Percentiles rank a stretch among this genome's conserved stretches.
These are phyloP conservation scores for Microsporum canis DNA, from an alignment of 2,329 filamentous ascomycete species.

Conservation along the genomic window DNA sequence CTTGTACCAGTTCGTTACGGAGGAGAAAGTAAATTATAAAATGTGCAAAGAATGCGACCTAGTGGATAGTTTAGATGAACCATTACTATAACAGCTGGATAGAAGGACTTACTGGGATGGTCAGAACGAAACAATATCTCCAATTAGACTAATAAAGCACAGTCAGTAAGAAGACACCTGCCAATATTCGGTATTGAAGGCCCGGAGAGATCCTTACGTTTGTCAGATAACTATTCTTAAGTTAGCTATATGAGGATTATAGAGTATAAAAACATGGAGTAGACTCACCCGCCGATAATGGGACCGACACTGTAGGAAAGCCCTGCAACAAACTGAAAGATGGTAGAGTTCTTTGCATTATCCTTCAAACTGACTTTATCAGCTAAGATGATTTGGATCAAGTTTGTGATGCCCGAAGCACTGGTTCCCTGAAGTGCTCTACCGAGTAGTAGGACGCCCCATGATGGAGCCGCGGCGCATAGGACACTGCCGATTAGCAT, in stretches of 20 bases:
- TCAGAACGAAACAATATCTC: conserved; percentile 58
- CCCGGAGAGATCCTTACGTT: conserved; percentile 16
- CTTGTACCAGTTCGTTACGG: conserved; percentile 47
- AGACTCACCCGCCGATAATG: conserved; percentile 43
- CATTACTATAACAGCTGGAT: conserved; percentile 13
- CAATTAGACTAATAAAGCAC: conserved; percentile 38
- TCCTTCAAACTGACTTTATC: conserved; percentile 53
- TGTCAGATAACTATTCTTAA: conserved; percentile 21
- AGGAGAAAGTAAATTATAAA: conserved; percentile 47
- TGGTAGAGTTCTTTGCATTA: conserved; percentile 51
- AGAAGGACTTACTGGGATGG: conserved; percentile 42
- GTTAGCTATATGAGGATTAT: background rate
- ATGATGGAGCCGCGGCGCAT: conserved; percentile 47
- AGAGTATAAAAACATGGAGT: background rate
- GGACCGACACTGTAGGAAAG: conserved; percentile 51
- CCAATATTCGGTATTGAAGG: background rate
- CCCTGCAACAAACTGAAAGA: conserved; percentile 51
- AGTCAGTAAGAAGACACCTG: conserved; percentile 38
- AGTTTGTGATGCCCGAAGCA: conserved; percentile 50
- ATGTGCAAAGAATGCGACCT: conserved; percentile 41
- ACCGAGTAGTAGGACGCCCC: conserved; percentile 51
- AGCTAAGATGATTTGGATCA: conserved; percentile 52
- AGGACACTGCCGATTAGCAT: conserved; percentile 52
- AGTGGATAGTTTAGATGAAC: conserved; percentile 28
- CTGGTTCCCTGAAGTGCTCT: conserved; percentile 53